Base-by-base conservation (phyloP, 2,329 filamentous ascomycete genomes). In the Pezizomycotina sp. region DNA sequence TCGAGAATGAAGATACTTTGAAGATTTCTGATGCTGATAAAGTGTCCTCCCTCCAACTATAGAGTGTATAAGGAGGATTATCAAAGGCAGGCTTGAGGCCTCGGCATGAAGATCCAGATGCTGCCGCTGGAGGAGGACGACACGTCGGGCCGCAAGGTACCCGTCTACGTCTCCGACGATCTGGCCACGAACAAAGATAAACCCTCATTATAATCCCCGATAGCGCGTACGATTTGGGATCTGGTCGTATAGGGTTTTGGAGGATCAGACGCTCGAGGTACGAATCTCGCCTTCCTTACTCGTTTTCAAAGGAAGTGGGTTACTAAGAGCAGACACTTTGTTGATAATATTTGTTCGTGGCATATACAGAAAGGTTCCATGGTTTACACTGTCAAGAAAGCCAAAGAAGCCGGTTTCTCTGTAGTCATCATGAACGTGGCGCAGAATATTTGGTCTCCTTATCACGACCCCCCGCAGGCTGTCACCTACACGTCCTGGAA, bases 41-140 rank as follows among this genome's bases (percentile, higher is more conserved):
- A n/a, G n/a, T n/a, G n/a, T n/a, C n/a, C n/a, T n/a, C n/a, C n/a
- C n/a, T n/a, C n/a, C n/a, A 37, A 23, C 34, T 10, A 13, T 23
- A 48, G 47, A 46, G 29, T 52, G 49, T 35, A 25, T 50, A 16
- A 47, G 48, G 16, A 32, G 34, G 23, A 66, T 77, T 33, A 62
- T 89, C 32, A 56, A 64, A 34, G 49, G 63, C 2, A 76, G 82
- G 9, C 67, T 92, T 2, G 56, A 26, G 54, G 57, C 0, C 62
- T 75, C 3, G 72, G 72, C 6, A 60, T 92, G 14, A 48, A 62
- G 19, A 70, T 65, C 27, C 49, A 75, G 4, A 62, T 62, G 9
- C 64, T 92, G 2, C 80, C 81, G 0, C 56, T 73, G 0, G 62
- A 62, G 15, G 58, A 62, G 1, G 50, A 53, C 0, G 50, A 55